Conservation (phyloP, 768 basidiomycete genomes). For the Candolleomyces efflorescens region DNA sequence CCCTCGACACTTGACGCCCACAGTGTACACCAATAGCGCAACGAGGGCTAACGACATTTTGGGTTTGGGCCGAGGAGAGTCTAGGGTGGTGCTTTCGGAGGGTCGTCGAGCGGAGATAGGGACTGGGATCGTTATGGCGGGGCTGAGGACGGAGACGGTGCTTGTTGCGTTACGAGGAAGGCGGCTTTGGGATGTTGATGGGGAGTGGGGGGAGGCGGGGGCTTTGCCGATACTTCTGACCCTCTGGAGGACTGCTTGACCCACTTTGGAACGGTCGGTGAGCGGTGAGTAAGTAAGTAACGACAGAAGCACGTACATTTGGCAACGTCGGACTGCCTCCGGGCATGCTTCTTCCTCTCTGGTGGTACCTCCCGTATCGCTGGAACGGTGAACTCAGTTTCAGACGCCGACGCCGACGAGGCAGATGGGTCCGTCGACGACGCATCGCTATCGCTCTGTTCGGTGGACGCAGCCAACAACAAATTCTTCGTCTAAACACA, state of each 20-base stretch:
- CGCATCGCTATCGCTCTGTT: constrained; percentile 21
- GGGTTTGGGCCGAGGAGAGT: constrained; percentile 37
- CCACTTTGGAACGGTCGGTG: neutral
- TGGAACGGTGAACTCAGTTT: constrained; percentile 20
- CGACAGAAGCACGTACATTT: constrained; percentile 21
- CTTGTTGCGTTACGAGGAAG: neutral
- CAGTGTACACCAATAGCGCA: constrained; percentile 87
- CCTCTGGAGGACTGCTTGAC: constrained; percentile 12
- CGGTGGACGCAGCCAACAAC: constrained; percentile 32
- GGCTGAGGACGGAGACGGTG: neutral
- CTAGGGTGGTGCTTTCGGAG: constrained; percentile 5
- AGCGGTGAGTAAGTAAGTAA: neutral
- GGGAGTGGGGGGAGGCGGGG: constrained; percentile 1
- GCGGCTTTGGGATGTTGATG: neutral
- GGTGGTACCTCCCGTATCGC: neutral
- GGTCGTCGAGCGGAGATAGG: constrained; percentile 6
- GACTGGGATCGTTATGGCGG: constrained; percentile 3
- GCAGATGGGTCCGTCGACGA: constrained; percentile 19
- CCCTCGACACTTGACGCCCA: constrained; percentile 93
- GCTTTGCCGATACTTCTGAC: constrained; percentile 14
- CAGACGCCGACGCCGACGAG: constrained; percentile 35
- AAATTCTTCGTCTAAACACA: constrained; percentile 83
- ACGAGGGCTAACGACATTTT: constrained; percentile 76
- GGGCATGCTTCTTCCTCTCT: constrained; percentile 15
- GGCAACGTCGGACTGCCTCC: constrained; percentile 21